phyloP scores from a whole-genome alignment of 768 basidiomycete species.

The Pleurotus tuber-regium region DNA sequence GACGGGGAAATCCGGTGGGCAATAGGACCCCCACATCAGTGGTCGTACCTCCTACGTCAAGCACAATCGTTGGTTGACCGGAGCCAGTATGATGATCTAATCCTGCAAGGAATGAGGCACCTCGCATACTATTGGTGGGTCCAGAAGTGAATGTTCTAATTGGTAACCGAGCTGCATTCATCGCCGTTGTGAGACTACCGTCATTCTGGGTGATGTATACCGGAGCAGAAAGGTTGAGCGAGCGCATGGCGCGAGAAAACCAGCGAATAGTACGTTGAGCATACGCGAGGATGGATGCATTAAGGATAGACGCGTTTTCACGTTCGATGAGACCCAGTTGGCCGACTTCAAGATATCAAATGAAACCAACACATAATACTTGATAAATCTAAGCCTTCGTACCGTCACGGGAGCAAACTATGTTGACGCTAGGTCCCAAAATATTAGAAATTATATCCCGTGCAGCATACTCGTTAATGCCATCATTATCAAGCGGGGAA shows the following conservation, averaged over 20 bases:
- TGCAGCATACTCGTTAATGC: slow-evolving; percentile 29
- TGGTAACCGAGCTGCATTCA: slow-evolving; percentile 51
- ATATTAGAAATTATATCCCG: slow-evolving; percentile 27
- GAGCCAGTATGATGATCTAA: slow-evolving; percentile 21
- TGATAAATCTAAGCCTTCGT: not conserved
- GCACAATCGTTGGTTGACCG: slow-evolving; percentile 41
- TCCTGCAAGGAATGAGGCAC: slow-evolving; percentile 57
- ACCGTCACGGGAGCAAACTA: slow-evolving; percentile 54
- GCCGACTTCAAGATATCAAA: slow-evolving; percentile 35
- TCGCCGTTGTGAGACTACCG: slow-evolving; percentile 49
- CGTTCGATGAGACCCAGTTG: slow-evolving; percentile 60
- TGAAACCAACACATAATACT: not conserved
- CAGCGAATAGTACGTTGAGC: slow-evolving; percentile 53
- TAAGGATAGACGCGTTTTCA: slow-evolving; percentile 68
- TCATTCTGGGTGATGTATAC: slow-evolving; percentile 62
- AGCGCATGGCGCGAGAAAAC: slow-evolving; percentile 48
- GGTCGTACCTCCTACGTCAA: slow-evolving; percentile 67
- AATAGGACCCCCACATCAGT: slow-evolving; percentile 63
- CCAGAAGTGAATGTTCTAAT: slow-evolving; percentile 62
- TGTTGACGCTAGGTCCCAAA: slow-evolving; percentile 37
- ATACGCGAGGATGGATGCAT: slow-evolving; percentile 60
- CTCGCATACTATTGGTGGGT: slow-evolving; percentile 70
- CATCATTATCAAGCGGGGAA: slow-evolving; percentile 30
- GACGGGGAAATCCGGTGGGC: slow-evolving; percentile 57
- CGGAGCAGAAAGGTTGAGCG: slow-evolving; percentile 45